These are phyloP conservation scores for Pseudogymnoascus sp. DNA, from an alignment of 2,329 filamentous ascomycete genomes.

Conservation along the genomic window DNA sequence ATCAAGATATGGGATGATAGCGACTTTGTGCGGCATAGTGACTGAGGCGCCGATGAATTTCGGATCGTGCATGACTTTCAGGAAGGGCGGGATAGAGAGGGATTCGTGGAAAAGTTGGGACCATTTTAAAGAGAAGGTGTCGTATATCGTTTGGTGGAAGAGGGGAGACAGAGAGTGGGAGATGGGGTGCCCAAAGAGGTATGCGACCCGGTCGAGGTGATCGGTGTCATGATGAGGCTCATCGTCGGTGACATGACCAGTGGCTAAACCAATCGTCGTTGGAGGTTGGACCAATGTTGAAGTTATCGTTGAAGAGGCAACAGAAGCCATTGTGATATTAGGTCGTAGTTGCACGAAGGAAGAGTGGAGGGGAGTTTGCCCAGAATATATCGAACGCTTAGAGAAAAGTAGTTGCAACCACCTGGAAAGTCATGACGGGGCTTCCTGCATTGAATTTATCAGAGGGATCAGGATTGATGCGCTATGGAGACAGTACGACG, in stretches of 20 bases:
- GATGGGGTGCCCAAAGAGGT: constrained; percentile 52
- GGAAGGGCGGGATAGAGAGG: constrained; percentile 40
- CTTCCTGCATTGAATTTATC: background rate
- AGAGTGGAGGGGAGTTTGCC: background rate
- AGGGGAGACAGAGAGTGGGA: constrained; percentile 47
- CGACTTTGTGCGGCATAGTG: constrained; percentile 79
- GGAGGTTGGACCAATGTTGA: background rate
- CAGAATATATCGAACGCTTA: constrained; percentile 2
- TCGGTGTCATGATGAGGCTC: background rate
- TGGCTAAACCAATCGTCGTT: background rate
- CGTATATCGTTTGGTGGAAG: constrained; percentile 47
- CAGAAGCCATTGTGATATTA: background rate
- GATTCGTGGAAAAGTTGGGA: constrained; percentile 47
- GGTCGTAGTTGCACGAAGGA: background rate
- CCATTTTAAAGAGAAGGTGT: constrained; percentile 43
- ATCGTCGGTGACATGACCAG: background rate
- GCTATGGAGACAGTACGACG: background rate
- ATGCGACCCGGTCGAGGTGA: constrained; percentile 26
- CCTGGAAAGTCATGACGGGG: background rate
- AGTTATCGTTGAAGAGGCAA: constrained; percentile 2
- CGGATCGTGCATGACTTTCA: constrained; percentile 46
- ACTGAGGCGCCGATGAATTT: constrained; percentile 62
- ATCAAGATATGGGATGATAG: constrained; percentile 66
- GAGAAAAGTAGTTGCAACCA: background rate
- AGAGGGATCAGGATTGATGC: background rate